Evolutionary conservation across 208 protist genomes (phyloP), one percentile per base, ranked within the genome.

Genomic region (Borovskyia barvae): DNA sequence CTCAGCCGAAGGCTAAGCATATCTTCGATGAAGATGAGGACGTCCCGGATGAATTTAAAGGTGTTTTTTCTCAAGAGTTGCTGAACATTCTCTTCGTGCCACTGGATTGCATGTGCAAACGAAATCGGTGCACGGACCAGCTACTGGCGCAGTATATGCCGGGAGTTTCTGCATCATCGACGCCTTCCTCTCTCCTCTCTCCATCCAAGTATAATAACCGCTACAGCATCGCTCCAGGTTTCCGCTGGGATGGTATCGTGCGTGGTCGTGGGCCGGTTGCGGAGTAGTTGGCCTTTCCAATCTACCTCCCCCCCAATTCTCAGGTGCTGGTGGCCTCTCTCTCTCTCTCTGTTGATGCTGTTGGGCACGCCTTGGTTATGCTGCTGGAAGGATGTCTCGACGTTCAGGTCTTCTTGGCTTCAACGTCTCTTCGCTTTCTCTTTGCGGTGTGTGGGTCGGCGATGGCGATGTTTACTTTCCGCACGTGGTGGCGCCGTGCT

Each of bases 231-330:
- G 22, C 25, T 2, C 83, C 89, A 5, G 85, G 89, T 0, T 89
- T 85, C 70, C 82, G 89, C 3, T 95, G 89, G 86, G 89, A 95
- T 46, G 89, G 89, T 37, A 75, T 95, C 5, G 72, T 92, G 46
- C 89, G 89, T 28, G 89, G 89, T 37, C 66, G 76, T n/a, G 45
- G 64, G 5, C 55, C 47, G 1, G 54, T 71, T 7, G 41, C n/a
- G n/a, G n/a, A n/a, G n/a, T n/a, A n/a, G n/a, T n/a, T n/a, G n/a
- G n/a, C n/a, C n/a, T n/a, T n/a, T n/a, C n/a, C n/a, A n/a, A n/a
- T n/a, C n/a, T n/a, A n/a, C n/a, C n/a, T n/a, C n/a, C n/a, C n/a
- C n/a, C n/a, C n/a, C n/a, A n/a, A n/a, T n/a, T n/a, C n/a, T n/a
- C n/a, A n/a, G n/a, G n/a, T 5, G 45, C 20, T 26, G 5, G 25